Conservation (phyloP, 1,284 basidiomycete genomes). For the Sporisorium exsertum region DNA sequence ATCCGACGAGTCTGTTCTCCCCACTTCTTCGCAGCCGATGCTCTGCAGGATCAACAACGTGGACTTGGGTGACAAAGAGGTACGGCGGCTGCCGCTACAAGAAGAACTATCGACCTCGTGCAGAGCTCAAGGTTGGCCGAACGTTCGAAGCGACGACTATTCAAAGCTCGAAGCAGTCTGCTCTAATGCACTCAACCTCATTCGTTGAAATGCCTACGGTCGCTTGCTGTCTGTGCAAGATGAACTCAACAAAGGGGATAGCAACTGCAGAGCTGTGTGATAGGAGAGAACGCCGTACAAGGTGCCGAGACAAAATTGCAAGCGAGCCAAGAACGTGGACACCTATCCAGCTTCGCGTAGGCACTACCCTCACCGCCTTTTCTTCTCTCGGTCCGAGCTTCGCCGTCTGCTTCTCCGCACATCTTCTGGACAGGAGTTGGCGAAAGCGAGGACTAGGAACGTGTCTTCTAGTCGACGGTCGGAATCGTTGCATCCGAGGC, state of each 20-base stretch:
- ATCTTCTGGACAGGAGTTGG: background rate
- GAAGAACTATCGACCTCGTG: conserved; percentile 1
- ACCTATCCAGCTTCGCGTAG: conserved; percentile 15
- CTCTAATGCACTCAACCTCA: conserved; percentile 9
- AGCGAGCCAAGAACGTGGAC: conserved; percentile 46
- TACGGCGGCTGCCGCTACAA: background rate
- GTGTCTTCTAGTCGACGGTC: conserved; percentile 12
- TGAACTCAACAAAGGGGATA: background rate
- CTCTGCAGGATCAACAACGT: background rate
- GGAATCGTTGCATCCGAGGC: conserved; percentile 14
- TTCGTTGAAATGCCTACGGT: conserved; percentile 4
- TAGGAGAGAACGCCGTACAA: background rate
- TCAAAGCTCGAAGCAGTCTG: background rate
- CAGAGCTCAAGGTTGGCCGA: background rate
- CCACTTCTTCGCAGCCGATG: background rate
- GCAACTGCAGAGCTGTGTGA: too few species aligned
- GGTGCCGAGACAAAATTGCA: conserved; percentile 17
- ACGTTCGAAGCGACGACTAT: too few species aligned
- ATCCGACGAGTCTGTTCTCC: background rate
- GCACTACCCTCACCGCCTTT: background rate
- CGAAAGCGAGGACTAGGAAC: conserved; percentile 16
- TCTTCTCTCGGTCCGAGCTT: too few species aligned
- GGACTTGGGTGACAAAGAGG: background rate
- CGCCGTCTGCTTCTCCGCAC: background rate
- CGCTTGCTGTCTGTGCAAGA: background rate